Base-by-base conservation (phyloP, 2,329 filamentous ascomycete species). In the Trichoderma sp. region DNA sequence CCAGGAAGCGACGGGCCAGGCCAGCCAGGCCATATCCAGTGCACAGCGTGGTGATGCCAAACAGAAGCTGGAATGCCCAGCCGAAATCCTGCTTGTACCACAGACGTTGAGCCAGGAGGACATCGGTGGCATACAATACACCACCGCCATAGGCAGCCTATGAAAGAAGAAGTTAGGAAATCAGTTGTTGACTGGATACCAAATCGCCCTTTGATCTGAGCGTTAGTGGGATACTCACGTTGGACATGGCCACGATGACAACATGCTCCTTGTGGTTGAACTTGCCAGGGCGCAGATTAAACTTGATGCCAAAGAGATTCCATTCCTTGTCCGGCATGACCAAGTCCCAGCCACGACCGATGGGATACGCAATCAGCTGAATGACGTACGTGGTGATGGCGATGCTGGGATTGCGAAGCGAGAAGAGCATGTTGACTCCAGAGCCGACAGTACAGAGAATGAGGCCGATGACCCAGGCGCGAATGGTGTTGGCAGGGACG, bases 201-300 rank as follows among this genome's bases (percentile, higher is more conserved):
- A 54, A 30, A 32, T n/a, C 37, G n/a, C 7, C 10, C 18, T 13
- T 21, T 18, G n/a, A 14, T 49, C 18, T 34, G 39, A 34, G 13
- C 2, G 32, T 8, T 18, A 54, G 13, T 8, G 52, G 32, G 32
- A 21, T n/a, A 77, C 85, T 79, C 73, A 88, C 87, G 76, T 88
- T 89, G 2, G 87, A 88, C 87, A 90, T 89, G 75, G 87, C 85
- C 28, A 88, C 86, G 72, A 89, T 87, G 49, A 88, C 79, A 61
- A 87, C 84, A 73, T 89, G 86, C 74, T 89, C 87, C 79, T 89
- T 89, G 76, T 83, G 84, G 77, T 88, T 89, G 78, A 89, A 89
- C 24, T 82, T 84, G 21, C 86, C 86, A 0, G 86, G 82, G 69
- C 83, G 83, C 39, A 89, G 78, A 72, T 87, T 87, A 75, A 87